phyloP scores from a whole-genome alignment of 805 yeast genomes.

The Ascoidea asiatica region DNA sequence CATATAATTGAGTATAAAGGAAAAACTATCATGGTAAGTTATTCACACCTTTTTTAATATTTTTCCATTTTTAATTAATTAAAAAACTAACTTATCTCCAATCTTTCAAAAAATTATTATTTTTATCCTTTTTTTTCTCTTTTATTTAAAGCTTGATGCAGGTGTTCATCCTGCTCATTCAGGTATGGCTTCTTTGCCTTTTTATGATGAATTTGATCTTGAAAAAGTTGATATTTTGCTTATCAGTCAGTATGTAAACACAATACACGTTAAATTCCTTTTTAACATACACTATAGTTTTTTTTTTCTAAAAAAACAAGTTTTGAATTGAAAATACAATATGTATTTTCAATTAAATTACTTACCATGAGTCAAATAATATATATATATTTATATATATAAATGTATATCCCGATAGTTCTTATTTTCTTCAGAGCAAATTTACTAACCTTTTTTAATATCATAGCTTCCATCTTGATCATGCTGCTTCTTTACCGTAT shows the following conservation, averaged over 20 bases:
- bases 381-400: too few relatives aligned
- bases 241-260: conserved; percentile 59
- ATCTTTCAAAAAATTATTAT: background rate
- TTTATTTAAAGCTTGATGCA: conserved; percentile 46
- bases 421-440: too few relatives aligned
- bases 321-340: too few relatives aligned
- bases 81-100: conserved; percentile 2
- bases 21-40: conserved; percentile 64
- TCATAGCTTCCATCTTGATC: conserved; percentile 80
- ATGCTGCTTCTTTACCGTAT: conserved; percentile 94
- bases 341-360: too few relatives aligned
- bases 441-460: too few relatives aligned
- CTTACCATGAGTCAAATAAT: too few relatives aligned
- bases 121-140: conserved; percentile 8
- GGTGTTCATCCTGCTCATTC: conserved; percentile 95
- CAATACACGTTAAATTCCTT: too few relatives aligned
- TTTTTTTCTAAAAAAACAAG: too few relatives aligned
- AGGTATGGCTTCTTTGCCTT: conserved; percentile 86
- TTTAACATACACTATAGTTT: too few relatives aligned
- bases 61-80: too few relatives aligned
- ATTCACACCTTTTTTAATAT: background rate
- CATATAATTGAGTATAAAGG: conserved; percentile 88
- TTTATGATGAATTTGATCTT: conserved; percentile 88
- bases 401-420: too few relatives aligned
- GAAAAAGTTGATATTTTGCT: conserved; percentile 75